phyloP scores from a whole-genome alignment of 1,284 basidiomycete species.

The Pseudozyma pruni region DNA sequence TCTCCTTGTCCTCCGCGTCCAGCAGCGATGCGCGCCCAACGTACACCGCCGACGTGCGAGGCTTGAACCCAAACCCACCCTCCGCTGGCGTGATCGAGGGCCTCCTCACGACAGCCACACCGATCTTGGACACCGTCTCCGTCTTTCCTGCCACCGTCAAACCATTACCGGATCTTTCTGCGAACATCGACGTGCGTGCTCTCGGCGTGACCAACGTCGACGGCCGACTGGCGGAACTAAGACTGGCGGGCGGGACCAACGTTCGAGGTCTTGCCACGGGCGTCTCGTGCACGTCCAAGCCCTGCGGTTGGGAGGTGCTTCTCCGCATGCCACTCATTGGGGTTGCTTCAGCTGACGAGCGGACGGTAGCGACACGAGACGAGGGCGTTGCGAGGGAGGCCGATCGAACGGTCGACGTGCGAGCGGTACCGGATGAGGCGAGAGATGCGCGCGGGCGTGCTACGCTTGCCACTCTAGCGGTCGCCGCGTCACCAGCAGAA shows the following conservation, averaged over 20 bases:
- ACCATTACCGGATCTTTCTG: background rate
- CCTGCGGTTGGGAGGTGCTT: slow-evolving; percentile 38
- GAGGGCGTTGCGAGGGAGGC: slow-evolving; percentile 28
- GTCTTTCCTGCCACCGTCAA: background rate
- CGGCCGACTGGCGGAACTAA: slow-evolving; percentile 4
- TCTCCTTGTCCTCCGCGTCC: slow-evolving; percentile 31
- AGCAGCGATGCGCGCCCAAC: slow-evolving; percentile 6
- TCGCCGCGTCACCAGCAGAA: background rate
- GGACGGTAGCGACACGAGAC: slow-evolving; percentile 7
- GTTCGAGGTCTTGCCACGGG: slow-evolving; percentile 14
- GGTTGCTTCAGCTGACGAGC: slow-evolving; percentile 10
- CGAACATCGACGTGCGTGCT: slow-evolving; percentile 1
- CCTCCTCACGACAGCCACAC: background rate
- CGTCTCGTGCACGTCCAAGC: slow-evolving; percentile 2
- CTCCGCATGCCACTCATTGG: slow-evolving; percentile 22
- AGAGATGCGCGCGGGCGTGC: slow-evolving; percentile 27
- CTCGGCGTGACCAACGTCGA: slow-evolving; percentile 5
- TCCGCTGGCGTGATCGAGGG: slow-evolving; percentile 1
- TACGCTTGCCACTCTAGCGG: slow-evolving; percentile 1
- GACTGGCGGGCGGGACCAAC: slow-evolving; percentile 30
- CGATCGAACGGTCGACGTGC: slow-evolving; percentile 14
- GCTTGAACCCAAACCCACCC: slow-evolving; percentile 36
- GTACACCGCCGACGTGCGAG: slow-evolving; percentile 28
- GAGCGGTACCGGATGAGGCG: slow-evolving; percentile 9
- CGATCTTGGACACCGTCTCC: slow-evolving; percentile 6